Percentiles rank a stretch among this genome's conserved stretches.
Evolutionary conservation across 352 stramenopile genomes (phyloP).

Genomic region (Globisporangium carolinianum): DNA sequence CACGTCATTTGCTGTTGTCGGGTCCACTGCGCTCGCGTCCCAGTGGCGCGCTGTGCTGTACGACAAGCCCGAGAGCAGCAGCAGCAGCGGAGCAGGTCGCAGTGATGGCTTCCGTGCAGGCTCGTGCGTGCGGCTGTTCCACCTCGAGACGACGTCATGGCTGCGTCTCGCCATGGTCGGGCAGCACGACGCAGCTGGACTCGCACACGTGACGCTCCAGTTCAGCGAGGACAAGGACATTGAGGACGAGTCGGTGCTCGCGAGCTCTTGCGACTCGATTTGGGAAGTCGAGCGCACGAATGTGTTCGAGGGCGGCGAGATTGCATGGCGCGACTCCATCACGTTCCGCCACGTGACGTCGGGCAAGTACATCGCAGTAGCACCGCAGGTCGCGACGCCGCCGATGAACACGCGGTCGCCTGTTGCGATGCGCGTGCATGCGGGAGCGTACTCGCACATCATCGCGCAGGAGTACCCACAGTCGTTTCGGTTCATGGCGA

Average conservation of each 20-base stretch:
- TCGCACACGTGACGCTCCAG: slow-evolving; percentile 29
- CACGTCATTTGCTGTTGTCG: slow-evolving; percentile 32
- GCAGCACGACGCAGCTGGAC: not conserved
- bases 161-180: slow-evolving; percentile 25
- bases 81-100: slow-evolving; percentile 10
- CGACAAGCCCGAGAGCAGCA: slow-evolving; percentile 23
- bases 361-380: slow-evolving; percentile 50
- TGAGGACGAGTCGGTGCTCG: slow-evolving; percentile 20
- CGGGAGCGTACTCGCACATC: slow-evolving; percentile 19
- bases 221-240: slow-evolving; percentile 38
- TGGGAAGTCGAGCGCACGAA: slow-evolving; percentile 54
- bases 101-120: slow-evolving; percentile 33
- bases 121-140: slow-evolving; percentile 48
- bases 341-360: slow-evolving; percentile 49
- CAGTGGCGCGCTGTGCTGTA: slow-evolving; percentile 54
- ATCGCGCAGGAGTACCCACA: slow-evolving; percentile 36
- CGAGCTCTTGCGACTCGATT: slow-evolving; percentile 40
- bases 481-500: slow-evolving; percentile 51
- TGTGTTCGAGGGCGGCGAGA: slow-evolving; percentile 43
- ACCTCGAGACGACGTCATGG: slow-evolving; percentile 64
- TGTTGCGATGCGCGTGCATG: slow-evolving; percentile 5
- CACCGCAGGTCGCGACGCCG: slow-evolving; percentile 7
- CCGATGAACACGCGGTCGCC: slow-evolving; percentile 17
- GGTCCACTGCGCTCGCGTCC: slow-evolving; percentile 47
- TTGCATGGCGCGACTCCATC: slow-evolving; percentile 45